A percentile compares a stretch with the other conserved stretches of the same genome.
These are phyloP conservation scores for Vigna hirtella DNA, from an alignment of 306 rosid species.

Conservation along the genomic window DNA sequence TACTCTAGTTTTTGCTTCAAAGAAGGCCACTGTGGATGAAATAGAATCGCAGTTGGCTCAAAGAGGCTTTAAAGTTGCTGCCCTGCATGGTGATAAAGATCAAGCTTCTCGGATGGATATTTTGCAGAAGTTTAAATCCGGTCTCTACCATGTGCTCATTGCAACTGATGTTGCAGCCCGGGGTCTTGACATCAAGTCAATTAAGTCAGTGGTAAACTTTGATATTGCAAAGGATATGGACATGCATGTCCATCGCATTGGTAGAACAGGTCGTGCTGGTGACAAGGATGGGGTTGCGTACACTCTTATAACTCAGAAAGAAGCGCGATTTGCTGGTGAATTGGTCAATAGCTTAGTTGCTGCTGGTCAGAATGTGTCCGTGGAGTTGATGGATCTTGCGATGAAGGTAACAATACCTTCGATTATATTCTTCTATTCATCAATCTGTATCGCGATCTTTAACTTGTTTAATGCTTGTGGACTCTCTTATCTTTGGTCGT, in stretches of 20 bases:
- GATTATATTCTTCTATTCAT: slow-evolving; percentile 31
- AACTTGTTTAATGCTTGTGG: background rate
- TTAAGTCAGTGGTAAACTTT: slow-evolving; percentile 94
- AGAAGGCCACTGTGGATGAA: slow-evolving; percentile 94
- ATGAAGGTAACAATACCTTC: slow-evolving; percentile 73
- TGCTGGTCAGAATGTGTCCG: slow-evolving; percentile 91
- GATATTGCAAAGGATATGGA: slow-evolving; percentile 99
- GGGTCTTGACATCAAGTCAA: slow-evolving; percentile 97
- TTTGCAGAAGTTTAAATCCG: slow-evolving; percentile 92
- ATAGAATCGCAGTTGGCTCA: slow-evolving; percentile 77
- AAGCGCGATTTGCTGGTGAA: slow-evolving; percentile 97
- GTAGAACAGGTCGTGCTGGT: slow-evolving; percentile 99
- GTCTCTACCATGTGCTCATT: slow-evolving; percentile 83
- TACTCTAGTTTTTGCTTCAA: slow-evolving; percentile 91
- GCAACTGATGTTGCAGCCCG: slow-evolving; percentile 99
- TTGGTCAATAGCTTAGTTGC: slow-evolving; percentile 92
- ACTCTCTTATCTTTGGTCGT: background rate
- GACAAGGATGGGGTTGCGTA: slow-evolving; percentile 97
- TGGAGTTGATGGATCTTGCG: slow-evolving; percentile 96
- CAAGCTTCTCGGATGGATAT: slow-evolving; percentile 96
- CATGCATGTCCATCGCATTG: slow-evolving; percentile 99
- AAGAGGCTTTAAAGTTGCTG: slow-evolving; percentile 81
- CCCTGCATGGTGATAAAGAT: slow-evolving; percentile 98
- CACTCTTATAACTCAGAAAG: slow-evolving; percentile 89
- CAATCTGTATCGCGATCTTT: background rate